Base-by-base conservation (phyloP, 1,139 yeast genomes). In the Blastobotrys elegans region DNA sequence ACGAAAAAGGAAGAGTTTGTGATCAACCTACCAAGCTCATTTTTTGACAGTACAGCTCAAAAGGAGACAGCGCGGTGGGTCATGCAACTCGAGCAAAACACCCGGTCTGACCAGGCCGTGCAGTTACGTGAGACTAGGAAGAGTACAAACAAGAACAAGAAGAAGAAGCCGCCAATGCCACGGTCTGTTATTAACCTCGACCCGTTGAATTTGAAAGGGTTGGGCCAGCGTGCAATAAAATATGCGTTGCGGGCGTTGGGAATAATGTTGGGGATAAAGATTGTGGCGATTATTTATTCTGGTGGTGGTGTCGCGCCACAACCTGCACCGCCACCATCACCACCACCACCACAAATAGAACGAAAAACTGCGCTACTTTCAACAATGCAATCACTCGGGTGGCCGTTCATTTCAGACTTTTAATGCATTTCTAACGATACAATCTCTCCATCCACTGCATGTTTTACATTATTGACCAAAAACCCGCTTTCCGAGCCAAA, bases 401-500 rank as follows among this genome's bases (percentile, higher is more conserved):
- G 43, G 43, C 43, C 43, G 8, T 29, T 39, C 16, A 14, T 39
- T 37, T 24, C 31, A 4, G 30, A 18, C 13, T 37, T 22, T n/a
- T 37, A 24, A 22, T 17, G 13, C n/a, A 24, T 37, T 4, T 26
- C 27, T 13, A 37, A n/a, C 13, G 31, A 37, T 2, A 43, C 29
- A n/a, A 40, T 40, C 39, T 67, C 70, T 18, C 64, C 63, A 1
- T 55, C 61, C 13, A 66, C 61, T 1, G 59, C 44, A 46, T 64
- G 66, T 53, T 65, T 65, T 43, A 52, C 43, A 31, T 60, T 67
- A 40, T 60, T 57, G 1, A 64, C 44, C 26, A 64, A 47, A 45
- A 63, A 64, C 5, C 70, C 71, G 4, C 50, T 53, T 46, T 67
- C 71, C 3, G 65, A 57, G 0, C 68, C 67, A 17, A 59, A 47